Conservation (phyloP, 257 asterid species). For the Solanum medicagineum region DNA sequence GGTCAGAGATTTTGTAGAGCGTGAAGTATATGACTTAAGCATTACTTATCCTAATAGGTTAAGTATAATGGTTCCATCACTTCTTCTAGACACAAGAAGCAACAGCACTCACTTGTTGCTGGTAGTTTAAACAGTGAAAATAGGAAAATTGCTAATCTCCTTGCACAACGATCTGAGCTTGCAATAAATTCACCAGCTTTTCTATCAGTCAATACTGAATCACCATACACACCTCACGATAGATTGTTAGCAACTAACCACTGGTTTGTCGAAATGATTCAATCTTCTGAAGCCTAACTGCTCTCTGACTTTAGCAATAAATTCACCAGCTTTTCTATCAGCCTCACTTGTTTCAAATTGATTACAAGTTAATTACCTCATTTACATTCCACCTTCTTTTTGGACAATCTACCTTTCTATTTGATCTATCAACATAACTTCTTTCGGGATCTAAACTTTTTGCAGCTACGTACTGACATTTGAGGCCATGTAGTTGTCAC, state of each 20-base stretch:
- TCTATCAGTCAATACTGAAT: not conserved
- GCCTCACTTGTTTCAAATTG: slow-evolving; percentile 51
- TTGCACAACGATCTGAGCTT: too few relatives aligned
- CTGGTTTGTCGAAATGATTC: slow-evolving; percentile 21
- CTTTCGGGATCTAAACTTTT: slow-evolving; percentile 44
- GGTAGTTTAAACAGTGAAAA: too few relatives aligned
- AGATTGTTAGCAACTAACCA: slow-evolving; percentile 1
- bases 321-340: slow-evolving; percentile 87
- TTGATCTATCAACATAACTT: slow-evolving; percentile 6
- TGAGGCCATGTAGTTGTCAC: slow-evolving; percentile 11
- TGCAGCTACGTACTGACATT: slow-evolving; percentile 32
- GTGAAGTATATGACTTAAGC: not conserved
- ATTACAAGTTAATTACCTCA: not conserved
- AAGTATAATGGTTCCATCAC: not conserved
- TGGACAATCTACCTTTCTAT: slow-evolving; percentile 11
- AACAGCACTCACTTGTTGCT: not conserved
- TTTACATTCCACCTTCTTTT: slow-evolving; percentile 6
- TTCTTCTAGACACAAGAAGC: not conserved
- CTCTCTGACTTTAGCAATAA: slow-evolving; percentile 84
- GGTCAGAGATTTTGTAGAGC: not conserved
- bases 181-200: too few relatives aligned
- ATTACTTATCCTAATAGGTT: not conserved
- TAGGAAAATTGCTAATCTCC: too few relatives aligned
- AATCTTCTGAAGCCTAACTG: slow-evolving; percentile 72
- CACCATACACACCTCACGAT: not conserved